Evolutionary conservation across 208 protist genomes (phyloP), one percentile per base, ranked within the genome.

Genomic region (Leishmania tropica): DNA sequence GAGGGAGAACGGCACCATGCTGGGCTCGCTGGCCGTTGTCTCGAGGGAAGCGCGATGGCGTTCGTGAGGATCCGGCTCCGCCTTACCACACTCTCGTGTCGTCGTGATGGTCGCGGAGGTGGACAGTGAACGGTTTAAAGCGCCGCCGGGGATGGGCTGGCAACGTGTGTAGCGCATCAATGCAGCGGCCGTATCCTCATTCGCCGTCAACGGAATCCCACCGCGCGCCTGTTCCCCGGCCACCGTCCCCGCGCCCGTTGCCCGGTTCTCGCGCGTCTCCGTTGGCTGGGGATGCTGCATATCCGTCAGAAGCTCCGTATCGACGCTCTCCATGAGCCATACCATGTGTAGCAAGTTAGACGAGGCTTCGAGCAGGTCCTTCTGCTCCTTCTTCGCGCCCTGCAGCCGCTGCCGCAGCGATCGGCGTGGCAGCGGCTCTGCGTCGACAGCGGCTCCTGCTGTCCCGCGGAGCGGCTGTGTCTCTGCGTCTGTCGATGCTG

Each of bases 241-340:
- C 51, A n/a, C 73, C 6, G 47, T n/a, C 19, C 7, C 31, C 10
- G 73, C 53, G 24, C 28, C 67, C 15, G 24, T 40, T n/a, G 48
- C 13, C 11, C 31, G 4, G 5, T 3, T 2, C 70, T 53, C 51
- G 19, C 37, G 15, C 51, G 3, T 8, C 60, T 79, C 78, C 21
- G 78, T 60, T 17, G 60, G 58, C 51, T 40, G 76, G 11, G 74
- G 35, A 31, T 70, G 37, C 75, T n/a, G 5, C 24, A 78, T 37
- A n/a, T 91, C 85, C 8, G 82, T 87, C 40, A 86, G 1, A 31
- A 91, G 77, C 54, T 84, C 84, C 1, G 78, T 71, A 51, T 92
- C 91, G 13, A 92, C 65, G 65, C 91, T 94, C 73, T 93, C 87
- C 62, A 93, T 78, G 17, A 93, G 81, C 88, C 88, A 94, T n/a